Percentiles rank a stretch among this genome's conserved stretches.
phyloP scores from a whole-genome alignment of 805 yeast species.

The Candida awuae region DNA sequence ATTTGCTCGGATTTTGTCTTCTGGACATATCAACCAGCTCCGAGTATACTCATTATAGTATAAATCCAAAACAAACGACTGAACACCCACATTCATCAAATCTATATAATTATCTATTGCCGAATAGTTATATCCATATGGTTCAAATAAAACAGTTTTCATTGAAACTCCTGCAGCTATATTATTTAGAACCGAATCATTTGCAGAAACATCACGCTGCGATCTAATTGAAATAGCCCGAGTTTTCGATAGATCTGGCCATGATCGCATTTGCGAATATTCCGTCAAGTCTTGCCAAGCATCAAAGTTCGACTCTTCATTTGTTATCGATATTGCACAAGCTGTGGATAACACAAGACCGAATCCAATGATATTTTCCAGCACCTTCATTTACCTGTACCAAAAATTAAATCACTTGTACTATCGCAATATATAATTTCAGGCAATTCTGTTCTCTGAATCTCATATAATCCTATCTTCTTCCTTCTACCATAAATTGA shows the following conservation, averaged over 20 bases:
- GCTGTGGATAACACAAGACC: background rate
- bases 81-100: constrained; percentile 39
- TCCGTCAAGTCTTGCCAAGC: constrained; percentile 1
- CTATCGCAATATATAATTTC: no score
- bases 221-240: constrained; percentile 33
- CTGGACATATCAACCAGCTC: constrained; percentile 53
- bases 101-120: constrained; percentile 24
- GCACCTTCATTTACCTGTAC: no score
- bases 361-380: no score
- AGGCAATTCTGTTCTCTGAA: no score
- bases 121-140: constrained; percentile 26
- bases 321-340: background rate
- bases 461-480: no score
- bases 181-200: constrained; percentile 33
- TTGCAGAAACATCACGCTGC: constrained; percentile 40
- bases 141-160: constrained; percentile 26
- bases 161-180: constrained; percentile 35
- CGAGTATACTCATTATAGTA: constrained; percentile 43
- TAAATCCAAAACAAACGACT: constrained; percentile 42
- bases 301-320: background rate
- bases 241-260: constrained; percentile 28
- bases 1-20: background rate
- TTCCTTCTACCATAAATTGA: no score
- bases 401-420: no score
- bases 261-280: constrained; percentile 11